Percentiles rank a stretch among this genome's conserved stretches.
phyloP scores from a whole-genome alignment of 345 rosid species.

The Hibiscus mutabilis region DNA sequence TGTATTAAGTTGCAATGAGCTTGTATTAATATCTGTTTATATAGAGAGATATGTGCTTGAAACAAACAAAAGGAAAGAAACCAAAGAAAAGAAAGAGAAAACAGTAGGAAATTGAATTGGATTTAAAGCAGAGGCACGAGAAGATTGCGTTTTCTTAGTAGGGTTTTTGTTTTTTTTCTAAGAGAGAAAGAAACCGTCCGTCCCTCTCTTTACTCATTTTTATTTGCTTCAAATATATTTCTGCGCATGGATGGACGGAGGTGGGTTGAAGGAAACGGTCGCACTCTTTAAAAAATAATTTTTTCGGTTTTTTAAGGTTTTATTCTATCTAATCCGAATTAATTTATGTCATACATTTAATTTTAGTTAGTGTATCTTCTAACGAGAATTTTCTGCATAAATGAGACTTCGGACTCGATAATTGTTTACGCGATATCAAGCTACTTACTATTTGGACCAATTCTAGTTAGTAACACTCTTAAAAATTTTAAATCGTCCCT shows the following conservation, averaged over 20 bases:
- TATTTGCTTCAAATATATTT: not conserved
- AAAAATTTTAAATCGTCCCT: too few species aligned
- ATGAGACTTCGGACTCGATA: too few species aligned
- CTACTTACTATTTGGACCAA: too few species aligned
- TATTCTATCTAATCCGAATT: too few species aligned
- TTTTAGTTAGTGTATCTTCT: too few species aligned
- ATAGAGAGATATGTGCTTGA: not conserved
- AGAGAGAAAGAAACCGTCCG: not conserved
- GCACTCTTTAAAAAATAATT: too few species aligned
- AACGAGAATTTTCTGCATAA: too few species aligned
- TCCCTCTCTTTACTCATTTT: not conserved
- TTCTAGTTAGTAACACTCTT: too few species aligned
- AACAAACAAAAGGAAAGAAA: slow-evolving; percentile 7
- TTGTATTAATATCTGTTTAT: slow-evolving; percentile 9
- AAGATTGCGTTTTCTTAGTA: slow-evolving; percentile 20
- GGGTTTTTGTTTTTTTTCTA: not conserved
- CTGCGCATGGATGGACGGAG: not conserved
- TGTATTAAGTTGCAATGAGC: not conserved
- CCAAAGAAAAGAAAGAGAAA: not conserved
- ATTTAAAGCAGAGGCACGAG: slow-evolving; percentile 23
- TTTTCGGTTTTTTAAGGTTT: too few species aligned
- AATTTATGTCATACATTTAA: too few species aligned
- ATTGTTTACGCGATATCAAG: too few species aligned
- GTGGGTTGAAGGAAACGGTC: not conserved
- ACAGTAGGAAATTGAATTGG: not conserved